Conservation (phyloP, 768 basidiomycete species). For the Suillus paluster region DNA sequence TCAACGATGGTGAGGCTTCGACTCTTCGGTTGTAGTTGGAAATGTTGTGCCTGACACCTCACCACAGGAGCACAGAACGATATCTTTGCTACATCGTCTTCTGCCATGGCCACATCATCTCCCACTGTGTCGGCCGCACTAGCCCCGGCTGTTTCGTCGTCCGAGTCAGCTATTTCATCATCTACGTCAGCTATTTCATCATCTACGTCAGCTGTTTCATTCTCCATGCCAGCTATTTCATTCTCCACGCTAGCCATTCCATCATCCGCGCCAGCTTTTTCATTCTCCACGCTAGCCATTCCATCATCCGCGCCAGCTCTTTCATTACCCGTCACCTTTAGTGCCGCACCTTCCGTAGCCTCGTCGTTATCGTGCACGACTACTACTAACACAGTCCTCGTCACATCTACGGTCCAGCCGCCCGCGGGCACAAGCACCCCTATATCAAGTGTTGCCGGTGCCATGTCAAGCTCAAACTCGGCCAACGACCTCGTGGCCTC, state of each 20-base stretch:
- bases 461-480: not conserved
- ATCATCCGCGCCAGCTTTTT: too few species aligned
- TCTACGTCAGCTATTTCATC: not conserved
- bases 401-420: not conserved
- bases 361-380: not conserved
- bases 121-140: too few species aligned
- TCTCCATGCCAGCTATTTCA: too few species aligned
- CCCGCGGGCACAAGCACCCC: not conserved
- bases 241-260: too few species aligned
- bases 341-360: not conserved
- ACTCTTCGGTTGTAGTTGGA: not conserved
- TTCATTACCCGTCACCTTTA: too few species aligned
- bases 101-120: not conserved
- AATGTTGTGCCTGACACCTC: not conserved
- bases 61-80: conserved; percentile 14
- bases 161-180: not conserved
- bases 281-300: too few species aligned
- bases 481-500: not conserved
- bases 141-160: not conserved
- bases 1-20: conserved; percentile 44
- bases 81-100: conserved; percentile 14
- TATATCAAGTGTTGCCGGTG: too few species aligned
- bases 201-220: not conserved
- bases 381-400: not conserved
- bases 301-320: too few species aligned